Evolutionary conservation across 2,329 filamentous ascomycete species (phyloP), one percentile per base, ranked within the genome.

Genomic region (Lecanicillium sp.): DNA sequence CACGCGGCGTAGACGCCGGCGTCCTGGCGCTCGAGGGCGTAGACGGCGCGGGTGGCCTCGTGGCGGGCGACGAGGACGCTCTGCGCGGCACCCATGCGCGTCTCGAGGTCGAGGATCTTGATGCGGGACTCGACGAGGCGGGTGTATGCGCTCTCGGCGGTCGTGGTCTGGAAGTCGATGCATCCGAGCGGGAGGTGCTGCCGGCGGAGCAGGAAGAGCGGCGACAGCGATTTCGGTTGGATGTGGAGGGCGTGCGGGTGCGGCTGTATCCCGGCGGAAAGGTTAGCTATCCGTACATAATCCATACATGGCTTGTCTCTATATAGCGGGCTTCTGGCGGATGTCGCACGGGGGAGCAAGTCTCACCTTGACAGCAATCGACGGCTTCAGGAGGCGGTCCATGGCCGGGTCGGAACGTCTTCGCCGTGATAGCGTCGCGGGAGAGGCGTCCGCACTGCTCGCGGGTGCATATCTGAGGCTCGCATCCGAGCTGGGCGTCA

Each of bases 1-100:
- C 83, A 90, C 21, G 88, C 61, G 10, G 79, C 77, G 61, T 87
- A 90, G 3, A 84, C 68, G 1, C 75, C 75, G 39, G 68, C 64
- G 14, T 72, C 68, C 29, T 86, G 79, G 20, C 79, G 74, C 66
- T 90, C 86, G n/a, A 87, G 67, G 11, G 75, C 83, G 60, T 80
- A 85, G 0, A 78, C 53, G 29, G 68, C 70, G 48, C 71, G 69
- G 51, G 72, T 74, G 21, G 72, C 67, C 36, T 84, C 78, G 37
- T 77, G 71, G 50, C 78, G 72, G 23, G 80, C 82, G 50, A 88
- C 69, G 9, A 88, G 71, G 14, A 87, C 67, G 50, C 74, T 75
- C 12, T 75, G 69, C 10, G 66, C 64, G 17, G 69, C 73, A 50
- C 74, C 75, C 56, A 79, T 71, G n/a, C 78, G 79, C 46, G 70